Conservation (phyloP, 495 filamentous ascomycete genomes). For the Arthonia radiata region DNA sequence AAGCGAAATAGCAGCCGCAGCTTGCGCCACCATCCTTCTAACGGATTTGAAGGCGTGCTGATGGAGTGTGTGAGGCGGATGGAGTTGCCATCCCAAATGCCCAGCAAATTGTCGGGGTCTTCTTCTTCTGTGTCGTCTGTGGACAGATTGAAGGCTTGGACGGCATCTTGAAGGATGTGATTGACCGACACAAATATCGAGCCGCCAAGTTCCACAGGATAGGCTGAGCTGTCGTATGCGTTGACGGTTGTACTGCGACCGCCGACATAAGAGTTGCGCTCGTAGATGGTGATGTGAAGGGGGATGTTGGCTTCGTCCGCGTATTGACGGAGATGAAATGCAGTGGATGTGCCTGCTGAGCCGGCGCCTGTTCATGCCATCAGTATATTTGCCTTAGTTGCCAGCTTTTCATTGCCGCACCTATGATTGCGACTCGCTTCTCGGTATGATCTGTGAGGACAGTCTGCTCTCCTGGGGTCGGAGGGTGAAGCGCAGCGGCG, state of each 20-base stretch:
- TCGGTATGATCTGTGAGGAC: too few species aligned
- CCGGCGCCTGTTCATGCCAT: slow-evolving; percentile 93
- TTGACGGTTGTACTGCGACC: slow-evolving; percentile 79
- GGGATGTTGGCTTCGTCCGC: slow-evolving; percentile 23
- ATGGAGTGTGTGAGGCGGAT: slow-evolving; percentile 37
- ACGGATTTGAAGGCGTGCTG: slow-evolving; percentile 21
- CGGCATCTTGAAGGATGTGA: slow-evolving; percentile 50
- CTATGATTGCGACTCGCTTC: too few species aligned
- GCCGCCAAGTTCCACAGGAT: slow-evolving; percentile 69
- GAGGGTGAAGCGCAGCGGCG: too few species aligned
- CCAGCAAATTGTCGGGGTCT: slow-evolving; percentile 27
- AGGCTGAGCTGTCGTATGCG: slow-evolving; percentile 38
- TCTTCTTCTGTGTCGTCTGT: slow-evolving; percentile 15
- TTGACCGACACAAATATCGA: slow-evolving; percentile 85
- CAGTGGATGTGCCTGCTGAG: slow-evolving; percentile 64
- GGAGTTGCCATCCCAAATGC: slow-evolving; percentile 58
- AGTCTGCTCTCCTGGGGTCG: too few species aligned
- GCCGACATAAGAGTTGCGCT: slow-evolving; percentile 54
- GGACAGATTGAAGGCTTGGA: slow-evolving; percentile 43
- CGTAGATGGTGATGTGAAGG: slow-evolving; percentile 70
- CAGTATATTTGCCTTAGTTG: too few species aligned
- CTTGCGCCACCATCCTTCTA: slow-evolving; percentile 51
- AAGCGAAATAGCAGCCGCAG: slow-evolving; percentile 68
- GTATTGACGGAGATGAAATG: slow-evolving; percentile 55
- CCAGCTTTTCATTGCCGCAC: too few species aligned